Evolutionary conservation across 2,329 filamentous ascomycete genomes (phyloP).

Genomic region (Thelonectria blattea): DNA sequence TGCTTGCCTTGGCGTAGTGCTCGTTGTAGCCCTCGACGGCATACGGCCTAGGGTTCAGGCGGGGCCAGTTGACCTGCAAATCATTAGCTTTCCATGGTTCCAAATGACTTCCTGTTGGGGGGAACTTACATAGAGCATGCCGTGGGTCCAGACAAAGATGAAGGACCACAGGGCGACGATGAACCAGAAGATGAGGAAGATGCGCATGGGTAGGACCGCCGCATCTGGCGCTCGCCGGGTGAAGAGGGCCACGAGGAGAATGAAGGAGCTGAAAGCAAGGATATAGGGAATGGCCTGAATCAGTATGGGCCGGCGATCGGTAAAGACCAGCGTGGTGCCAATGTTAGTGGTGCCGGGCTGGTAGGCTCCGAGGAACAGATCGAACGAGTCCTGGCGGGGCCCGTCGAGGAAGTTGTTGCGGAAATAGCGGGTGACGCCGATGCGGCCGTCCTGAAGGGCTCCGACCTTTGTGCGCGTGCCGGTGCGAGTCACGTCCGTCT

Average conservation of each 20-base stretch:
- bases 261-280: slow-evolving; percentile 83
- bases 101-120: background rate
- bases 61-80: slow-evolving; percentile 92
- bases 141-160: slow-evolving; percentile 81
- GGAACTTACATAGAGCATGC: slow-evolving; percentile 88
- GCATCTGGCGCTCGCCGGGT: slow-evolving; percentile 75
- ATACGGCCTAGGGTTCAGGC: slow-evolving; percentile 86
- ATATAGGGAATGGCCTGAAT: slow-evolving; percentile 96
- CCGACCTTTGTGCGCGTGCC: slow-evolving; percentile 87
- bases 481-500: slow-evolving; percentile 97
- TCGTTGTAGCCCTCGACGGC: slow-evolving; percentile 89
- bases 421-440: slow-evolving; percentile 87
- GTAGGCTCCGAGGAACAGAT: slow-evolving; percentile 90
- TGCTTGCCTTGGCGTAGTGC: slow-evolving; percentile 79
- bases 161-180: slow-evolving; percentile 72
- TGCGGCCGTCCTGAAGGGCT: slow-evolving; percentile 83
- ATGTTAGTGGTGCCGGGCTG: slow-evolving; percentile 74
- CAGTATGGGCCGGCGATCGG: slow-evolving; percentile 82
- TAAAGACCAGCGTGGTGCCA: slow-evolving; percentile 76
- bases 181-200: slow-evolving; percentile 83
- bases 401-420: slow-evolving; percentile 96
- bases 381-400: slow-evolving; percentile 92
- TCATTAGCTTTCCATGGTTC: slow-evolving; percentile 17
- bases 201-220: slow-evolving; percentile 77
- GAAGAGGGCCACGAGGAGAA: slow-evolving; percentile 76